A percentile compares a stretch with the other conserved stretches of the same genome.
phyloP scores from a whole-genome alignment of 768 basidiomycete species.

The Wakefieldia striispora region DNA sequence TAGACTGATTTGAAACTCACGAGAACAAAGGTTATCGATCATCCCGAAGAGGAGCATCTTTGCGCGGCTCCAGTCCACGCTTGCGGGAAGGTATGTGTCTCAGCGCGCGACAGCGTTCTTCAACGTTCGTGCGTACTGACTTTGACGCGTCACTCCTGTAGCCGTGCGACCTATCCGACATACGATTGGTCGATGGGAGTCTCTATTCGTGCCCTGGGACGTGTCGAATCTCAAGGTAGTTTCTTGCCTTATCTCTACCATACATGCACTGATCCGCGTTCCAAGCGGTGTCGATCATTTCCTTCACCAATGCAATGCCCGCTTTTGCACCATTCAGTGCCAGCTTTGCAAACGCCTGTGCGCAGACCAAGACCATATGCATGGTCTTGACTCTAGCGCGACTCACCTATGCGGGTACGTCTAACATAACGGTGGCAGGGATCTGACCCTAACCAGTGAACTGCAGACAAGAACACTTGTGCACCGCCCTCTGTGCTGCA shows the following conservation, averaged over 20 bases:
- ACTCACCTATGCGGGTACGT: constrained; percentile 59
- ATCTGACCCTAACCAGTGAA: background rate
- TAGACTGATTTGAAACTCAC: background rate
- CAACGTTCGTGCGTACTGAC: background rate
- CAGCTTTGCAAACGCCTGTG: constrained; percentile 57
- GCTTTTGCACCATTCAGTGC: constrained; percentile 53
- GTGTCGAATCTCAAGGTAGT: constrained; percentile 44
- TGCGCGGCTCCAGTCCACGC: constrained; percentile 54
- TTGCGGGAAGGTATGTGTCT: constrained; percentile 47
- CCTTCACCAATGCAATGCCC: constrained; percentile 48
- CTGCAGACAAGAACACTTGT: constrained; percentile 50
- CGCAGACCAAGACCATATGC: constrained; percentile 47
- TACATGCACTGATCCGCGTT: background rate
- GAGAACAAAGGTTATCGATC: constrained; percentile 41
- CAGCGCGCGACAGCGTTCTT: too few relatives aligned
- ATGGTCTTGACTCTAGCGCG: constrained; percentile 39
- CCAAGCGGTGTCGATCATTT: constrained; percentile 45
- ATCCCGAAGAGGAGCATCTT: constrained; percentile 47
- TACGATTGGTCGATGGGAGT: constrained; percentile 30
- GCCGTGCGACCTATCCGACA: constrained; percentile 42
- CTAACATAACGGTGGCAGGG: background rate
- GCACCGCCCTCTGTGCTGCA: constrained; percentile 40
- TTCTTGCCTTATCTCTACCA: background rate
- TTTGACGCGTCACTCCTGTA: constrained; percentile 12
- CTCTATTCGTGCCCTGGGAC: constrained; percentile 40